Evolutionary conservation across 148 eudicot species (phyloP).

Genomic region (Euryodendron excelsum): DNA sequence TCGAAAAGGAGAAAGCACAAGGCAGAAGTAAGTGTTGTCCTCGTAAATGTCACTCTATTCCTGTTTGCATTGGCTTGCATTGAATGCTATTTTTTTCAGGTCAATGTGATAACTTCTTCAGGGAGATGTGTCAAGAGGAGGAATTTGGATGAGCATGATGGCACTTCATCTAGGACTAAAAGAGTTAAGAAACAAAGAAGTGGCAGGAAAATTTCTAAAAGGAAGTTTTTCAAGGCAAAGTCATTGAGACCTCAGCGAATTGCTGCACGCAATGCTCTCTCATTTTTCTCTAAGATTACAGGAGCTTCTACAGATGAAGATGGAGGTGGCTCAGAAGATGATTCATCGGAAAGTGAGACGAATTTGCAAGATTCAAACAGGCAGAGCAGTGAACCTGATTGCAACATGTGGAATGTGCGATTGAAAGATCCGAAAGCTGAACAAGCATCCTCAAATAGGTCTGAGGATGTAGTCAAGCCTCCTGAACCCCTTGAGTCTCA

Average conservation of each 20-base stretch:
- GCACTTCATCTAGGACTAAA: constrained; percentile 45
- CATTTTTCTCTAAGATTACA: constrained; percentile 38
- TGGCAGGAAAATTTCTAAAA: constrained; percentile 36
- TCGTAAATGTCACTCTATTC: constrained; percentile 4
- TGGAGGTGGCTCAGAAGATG: constrained; percentile 43
- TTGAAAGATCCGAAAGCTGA: constrained; percentile 25
- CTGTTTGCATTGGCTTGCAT: constrained; percentile 16
- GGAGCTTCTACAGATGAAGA: constrained; percentile 59
- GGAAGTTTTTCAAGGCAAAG: constrained; percentile 45
- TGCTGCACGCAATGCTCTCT: constrained; percentile 67
- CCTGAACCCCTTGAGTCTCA: constrained; percentile 29
- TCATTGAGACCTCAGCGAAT: constrained; percentile 70
- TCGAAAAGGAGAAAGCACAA: constrained; percentile 68
- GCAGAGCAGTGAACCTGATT: constrained; percentile 31
- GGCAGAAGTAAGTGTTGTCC: constrained; percentile 44
- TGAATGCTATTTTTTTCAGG: constrained; percentile 39
- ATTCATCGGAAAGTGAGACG: constrained; percentile 58
- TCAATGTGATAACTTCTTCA: constrained; percentile 45
- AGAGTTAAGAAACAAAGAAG: constrained; percentile 40
- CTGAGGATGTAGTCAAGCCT: constrained; percentile 32
- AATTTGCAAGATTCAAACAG: constrained; percentile 31
- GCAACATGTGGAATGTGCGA: constrained; percentile 20
- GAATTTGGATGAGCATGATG: constrained; percentile 49
- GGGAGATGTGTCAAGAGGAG: constrained; percentile 69
- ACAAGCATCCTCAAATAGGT: constrained; percentile 23